A percentile compares a stretch with the other conserved stretches of the same genome.
These are phyloP conservation scores for Ganoderma lingzhi DNA, from an alignment of 1,284 basidiomycete species.

Conservation along the genomic window DNA sequence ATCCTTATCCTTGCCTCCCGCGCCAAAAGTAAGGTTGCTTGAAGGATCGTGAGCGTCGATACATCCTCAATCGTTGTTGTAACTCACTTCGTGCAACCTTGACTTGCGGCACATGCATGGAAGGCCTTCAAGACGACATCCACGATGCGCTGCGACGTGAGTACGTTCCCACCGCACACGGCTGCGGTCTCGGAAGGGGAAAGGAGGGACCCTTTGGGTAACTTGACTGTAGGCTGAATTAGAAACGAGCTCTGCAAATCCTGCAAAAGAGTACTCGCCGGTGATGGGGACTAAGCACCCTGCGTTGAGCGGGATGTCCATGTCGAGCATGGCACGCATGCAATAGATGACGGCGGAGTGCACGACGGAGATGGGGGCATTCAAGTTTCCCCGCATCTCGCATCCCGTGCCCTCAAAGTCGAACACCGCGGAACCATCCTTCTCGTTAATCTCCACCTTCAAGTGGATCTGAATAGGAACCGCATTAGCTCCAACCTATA, in stretches of 20 bases:
- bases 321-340: constrained; percentile 91
- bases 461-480: constrained; percentile 71
- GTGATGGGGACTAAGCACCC: constrained; percentile 87
- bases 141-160: constrained; percentile 93
- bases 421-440: constrained; percentile 83
- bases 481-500: background rate
- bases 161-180: constrained; percentile 93
- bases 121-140: constrained; percentile 97
- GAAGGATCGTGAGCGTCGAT: constrained; percentile 15
- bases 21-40: constrained; percentile 92
- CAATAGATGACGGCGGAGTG: constrained; percentile 96
- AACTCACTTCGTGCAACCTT: constrained; percentile 90
- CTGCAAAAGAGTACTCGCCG: constrained; percentile 52
- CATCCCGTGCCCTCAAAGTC: constrained; percentile 93
- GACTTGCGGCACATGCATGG: constrained; percentile 91
- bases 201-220: constrained; percentile 84
- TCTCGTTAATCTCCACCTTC: constrained; percentile 80
- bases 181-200: constrained; percentile 88
- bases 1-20: constrained; percentile 85
- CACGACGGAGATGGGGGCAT: constrained; percentile 88
- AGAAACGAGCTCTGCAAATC: constrained; percentile 14
- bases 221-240: constrained; percentile 60
- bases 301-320: constrained; percentile 94
- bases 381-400: constrained; percentile 91
- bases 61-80: background rate